Base-by-base conservation (phyloP, 2,329 filamentous ascomycete species). In the Gaeumannomyces tritici region DNA sequence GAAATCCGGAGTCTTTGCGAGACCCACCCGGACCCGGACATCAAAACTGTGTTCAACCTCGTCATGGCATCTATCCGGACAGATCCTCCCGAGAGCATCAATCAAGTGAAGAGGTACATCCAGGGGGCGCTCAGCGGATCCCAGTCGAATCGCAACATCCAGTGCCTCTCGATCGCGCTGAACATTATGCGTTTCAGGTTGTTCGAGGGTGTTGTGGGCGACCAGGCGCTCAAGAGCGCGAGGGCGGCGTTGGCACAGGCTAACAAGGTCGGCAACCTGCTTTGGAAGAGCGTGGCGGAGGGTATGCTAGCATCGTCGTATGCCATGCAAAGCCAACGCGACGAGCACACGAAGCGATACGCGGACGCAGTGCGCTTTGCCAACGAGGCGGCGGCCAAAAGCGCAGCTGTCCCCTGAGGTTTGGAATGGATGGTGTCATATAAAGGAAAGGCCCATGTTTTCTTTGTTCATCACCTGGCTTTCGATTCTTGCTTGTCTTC, bases 121-220 rank as follows among this genome's bases (percentile, higher is more conserved):
- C 86, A 90, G 64, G 80, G 82, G 54, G 89, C 91, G 2, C 81
- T 96, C 55, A 81, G 83, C 54, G 84, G 86, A 3, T 88, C 90
- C 15, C 88, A 88, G 66, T 78, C 79, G 9, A 86, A 89, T 11
- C 80, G 81, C 62, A 96, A 96, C 71, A 85, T 85, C 33, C 89
- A 96, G 66, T 88, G 93, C 62, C 82, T 92, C n/a, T 88, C 88
- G 59, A 89, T 97, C 66, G 87, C 89, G 7, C 83, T 97, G 64
- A 92, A 87, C 67, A 87, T 95, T 66, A 96, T 97, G 89, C 89
- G 89, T 61, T 86, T 83, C 70, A 84, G 87, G 61, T 89, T 96
- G 69, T 97, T 93, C 73, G 87, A 88, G 57, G 89, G 89, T 64
- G 88, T 93, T 18, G 85, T 96, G 4, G 91, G 91, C 60, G 88